Percentiles rank a stretch among this genome's conserved stretches.
These are phyloP conservation scores for Akanthomyces muscarius DNA, from an alignment of 2,329 filamentous ascomycete species.

Conservation along the genomic window DNA sequence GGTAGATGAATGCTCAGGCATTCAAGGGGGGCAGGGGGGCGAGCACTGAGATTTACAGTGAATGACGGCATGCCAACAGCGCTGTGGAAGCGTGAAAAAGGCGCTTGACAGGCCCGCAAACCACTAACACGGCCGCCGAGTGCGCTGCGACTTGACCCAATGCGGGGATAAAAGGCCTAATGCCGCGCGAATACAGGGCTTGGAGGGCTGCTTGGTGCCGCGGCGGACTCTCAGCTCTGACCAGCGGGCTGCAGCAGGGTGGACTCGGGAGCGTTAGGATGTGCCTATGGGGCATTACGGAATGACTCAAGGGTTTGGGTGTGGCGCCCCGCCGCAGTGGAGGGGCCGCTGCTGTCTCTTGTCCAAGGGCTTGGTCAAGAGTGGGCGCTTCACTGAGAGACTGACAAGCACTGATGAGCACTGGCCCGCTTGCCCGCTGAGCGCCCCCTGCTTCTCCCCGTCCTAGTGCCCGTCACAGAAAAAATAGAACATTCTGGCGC, in stretches of 20 bases:
- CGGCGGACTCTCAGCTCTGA: not conserved
- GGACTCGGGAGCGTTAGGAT: constrained; percentile 16
- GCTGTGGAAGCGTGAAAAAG: not conserved
- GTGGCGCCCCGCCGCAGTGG: not conserved
- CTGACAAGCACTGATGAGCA: not conserved
- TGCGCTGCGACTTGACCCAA: not conserved
- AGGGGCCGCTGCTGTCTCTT: not conserved
- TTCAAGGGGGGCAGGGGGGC: not conserved
- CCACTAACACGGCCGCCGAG: not conserved
- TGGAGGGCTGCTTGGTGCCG: not conserved
- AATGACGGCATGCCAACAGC: not conserved
- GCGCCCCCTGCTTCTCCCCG: not conserved
- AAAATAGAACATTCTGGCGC: constrained; percentile 14
- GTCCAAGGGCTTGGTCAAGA: not conserved
- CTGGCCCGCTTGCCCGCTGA: not conserved
- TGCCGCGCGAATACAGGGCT: not conserved
- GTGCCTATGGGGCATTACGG: constrained; percentile 14
- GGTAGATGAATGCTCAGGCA: constrained; percentile 15
- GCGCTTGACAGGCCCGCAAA: not conserved
- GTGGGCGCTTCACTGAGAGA: not conserved
- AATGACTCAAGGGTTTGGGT: constrained; percentile 11
- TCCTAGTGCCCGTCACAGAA: not conserved
- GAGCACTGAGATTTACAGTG: not conserved
- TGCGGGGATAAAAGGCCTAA: constrained; percentile 12
- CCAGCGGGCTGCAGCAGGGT: constrained; percentile 3